Evolutionary conservation across 805 yeast species (phyloP).

Genomic region (Candida pini): DNA sequence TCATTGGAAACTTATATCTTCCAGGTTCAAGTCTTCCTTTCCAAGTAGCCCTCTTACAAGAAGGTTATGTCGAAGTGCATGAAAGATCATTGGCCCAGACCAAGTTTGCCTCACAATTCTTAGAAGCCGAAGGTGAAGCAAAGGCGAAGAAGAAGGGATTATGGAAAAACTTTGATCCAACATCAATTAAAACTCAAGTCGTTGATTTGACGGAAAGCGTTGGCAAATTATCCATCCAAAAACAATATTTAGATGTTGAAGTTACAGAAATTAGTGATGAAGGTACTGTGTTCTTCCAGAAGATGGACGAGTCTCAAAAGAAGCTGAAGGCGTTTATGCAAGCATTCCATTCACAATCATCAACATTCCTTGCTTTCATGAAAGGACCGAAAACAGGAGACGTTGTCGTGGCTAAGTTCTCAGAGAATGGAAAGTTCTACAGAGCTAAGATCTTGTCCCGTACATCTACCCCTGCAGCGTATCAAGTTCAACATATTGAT

Average conservation of each 20-base stretch:
- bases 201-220: conserved; percentile 8
- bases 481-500: conserved; percentile 54
- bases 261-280: conserved; percentile 41
- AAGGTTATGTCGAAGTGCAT: conserved; percentile 63
- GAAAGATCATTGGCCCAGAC: conserved; percentile 58
- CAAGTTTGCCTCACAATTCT: conserved; percentile 47
- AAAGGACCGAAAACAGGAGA: conserved; percentile 48
- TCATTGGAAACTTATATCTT: conserved; percentile 63
- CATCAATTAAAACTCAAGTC: conserved; percentile 22
- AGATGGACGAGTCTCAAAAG: conserved; percentile 32
- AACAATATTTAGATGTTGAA: conserved; percentile 44
- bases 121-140: conserved; percentile 61
- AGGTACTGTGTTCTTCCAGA: conserved; percentile 44
- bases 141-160: conserved; percentile 49
- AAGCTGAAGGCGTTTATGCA: conserved; percentile 41
- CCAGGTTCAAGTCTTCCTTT: conserved; percentile 48
- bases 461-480: conserved; percentile 39
- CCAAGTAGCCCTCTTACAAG: conserved; percentile 50
- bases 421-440: conserved; percentile 49
- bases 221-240: conserved; percentile 23
- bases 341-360: conserved; percentile 35
- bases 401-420: conserved; percentile 47
- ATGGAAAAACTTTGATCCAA: conserved; percentile 58
- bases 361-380: conserved; percentile 31
- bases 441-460: conserved; percentile 49